These are phyloP conservation scores for Exophiala alcalophila DNA, from an alignment of 2,329 filamentous ascomycete species.

Conservation along the genomic window DNA sequence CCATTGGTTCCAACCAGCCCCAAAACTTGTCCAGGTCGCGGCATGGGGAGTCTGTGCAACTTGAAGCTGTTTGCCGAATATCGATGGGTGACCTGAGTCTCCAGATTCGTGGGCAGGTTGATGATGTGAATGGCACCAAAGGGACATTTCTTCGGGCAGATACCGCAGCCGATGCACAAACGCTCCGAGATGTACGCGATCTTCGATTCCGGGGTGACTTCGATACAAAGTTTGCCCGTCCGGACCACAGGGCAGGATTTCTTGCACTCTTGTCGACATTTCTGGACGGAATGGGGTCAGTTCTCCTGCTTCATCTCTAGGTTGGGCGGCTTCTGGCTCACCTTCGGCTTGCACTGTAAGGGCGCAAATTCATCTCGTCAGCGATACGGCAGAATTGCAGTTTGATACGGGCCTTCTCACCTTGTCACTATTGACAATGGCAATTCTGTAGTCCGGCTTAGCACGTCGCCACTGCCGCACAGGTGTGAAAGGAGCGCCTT, in stretches of 20 bases:
- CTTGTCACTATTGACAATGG: slow-evolving; percentile 98
- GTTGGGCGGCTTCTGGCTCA: slow-evolving; percentile 39
- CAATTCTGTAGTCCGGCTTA: slow-evolving; percentile 64
- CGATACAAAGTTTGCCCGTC: slow-evolving; percentile 95
- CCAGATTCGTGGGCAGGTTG: slow-evolving; percentile 99
- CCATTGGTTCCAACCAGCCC: slow-evolving; percentile 98
- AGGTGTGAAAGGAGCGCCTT: slow-evolving; percentile 42
- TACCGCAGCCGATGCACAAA: slow-evolving; percentile 97
- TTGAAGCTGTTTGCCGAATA: slow-evolving; percentile 99
- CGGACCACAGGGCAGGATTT: slow-evolving; percentile 97
- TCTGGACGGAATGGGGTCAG: slow-evolving; percentile 57
- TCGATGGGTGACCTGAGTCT: slow-evolving; percentile 95
- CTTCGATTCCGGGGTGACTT: slow-evolving; percentile 82
- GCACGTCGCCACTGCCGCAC: slow-evolving; percentile 3
- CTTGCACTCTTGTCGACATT: slow-evolving; percentile 99
- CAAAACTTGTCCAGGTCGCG: slow-evolving; percentile 88
- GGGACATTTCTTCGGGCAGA: slow-evolving; percentile 98
- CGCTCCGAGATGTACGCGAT: slow-evolving; percentile 98
- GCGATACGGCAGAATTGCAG: slow-evolving; percentile 30
- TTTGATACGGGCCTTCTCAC: slow-evolving; percentile 5
- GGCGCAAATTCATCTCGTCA: slow-evolving; percentile 40
- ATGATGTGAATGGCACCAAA: slow-evolving; percentile 99
- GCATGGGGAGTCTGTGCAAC: slow-evolving; percentile 93
- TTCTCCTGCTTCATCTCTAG: slow-evolving; percentile 1
- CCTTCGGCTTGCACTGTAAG: slow-evolving; percentile 80